Base-by-base conservation (phyloP, 2,329 filamentous ascomycete genomes). In the Fusarium miscanthi region DNA sequence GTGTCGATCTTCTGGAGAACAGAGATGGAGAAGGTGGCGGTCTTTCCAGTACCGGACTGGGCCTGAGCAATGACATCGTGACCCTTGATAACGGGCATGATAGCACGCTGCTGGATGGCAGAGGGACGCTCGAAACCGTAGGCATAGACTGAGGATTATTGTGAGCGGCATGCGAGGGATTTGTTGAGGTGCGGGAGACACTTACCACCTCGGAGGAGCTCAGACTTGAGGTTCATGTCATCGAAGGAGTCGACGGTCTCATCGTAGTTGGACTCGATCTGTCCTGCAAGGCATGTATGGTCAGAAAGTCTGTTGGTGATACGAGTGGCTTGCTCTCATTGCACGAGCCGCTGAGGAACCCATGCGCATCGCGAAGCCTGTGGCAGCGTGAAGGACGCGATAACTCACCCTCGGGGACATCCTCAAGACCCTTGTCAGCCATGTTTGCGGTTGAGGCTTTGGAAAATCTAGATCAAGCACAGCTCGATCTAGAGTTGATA, bases 251-350 rank as follows among this genome's bases (percentile, higher is more conserved):
- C 97, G 86, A 96, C 95, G 82, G 95, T 95, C 91, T 98, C 95
- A 90, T 99, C 96, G 89, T 98, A 99, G 94, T 99, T 99, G 84
- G 95, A 97, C 91, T 99, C 97, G 90, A 99, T 99, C 89, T 97
- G 94, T 87, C 92, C 95, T 97, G 84, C 81, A 83, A 49, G 69
- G 65, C 27, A 23, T 69, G 59, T 5, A 51, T 59, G 45, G 63
- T 79, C 45, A 78, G 78, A 73, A 62, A 73, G 43, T 60, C 52
- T 41, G 41, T 57, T 56, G 65, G 21, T 37, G 14, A 17, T 46
- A 38, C 33, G 25, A 51, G 14, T n/a, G 35, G 27, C 52, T 72
- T 57, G 54, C 17, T 31, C 41, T 40, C 56, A 40, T 31, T n/a
- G 35, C 33, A 46, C 56, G 51, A 58, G 35, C 37, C 51, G 49